Conservation (phyloP, 2,329 filamentous ascomycete species). For the Fusarium illudens region DNA sequence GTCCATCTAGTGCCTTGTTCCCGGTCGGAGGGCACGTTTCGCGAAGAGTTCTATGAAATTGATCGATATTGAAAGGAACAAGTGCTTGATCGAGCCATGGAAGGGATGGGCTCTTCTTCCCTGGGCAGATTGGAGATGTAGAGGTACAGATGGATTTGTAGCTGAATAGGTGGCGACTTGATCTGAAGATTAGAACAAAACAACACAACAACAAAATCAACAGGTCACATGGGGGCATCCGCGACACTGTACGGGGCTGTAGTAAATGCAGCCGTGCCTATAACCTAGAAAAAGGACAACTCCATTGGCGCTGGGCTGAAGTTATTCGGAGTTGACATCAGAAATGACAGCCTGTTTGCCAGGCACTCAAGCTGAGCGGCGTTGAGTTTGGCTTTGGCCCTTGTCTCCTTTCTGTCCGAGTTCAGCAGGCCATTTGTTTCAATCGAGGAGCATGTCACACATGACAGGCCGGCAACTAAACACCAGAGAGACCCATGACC, state of each 20-base stretch:
- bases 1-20: background rate
- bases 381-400: background rate
- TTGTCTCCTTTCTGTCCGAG: background rate
- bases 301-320: background rate
- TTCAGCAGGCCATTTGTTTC: background rate
- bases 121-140: background rate
- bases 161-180: background rate
- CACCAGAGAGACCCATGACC: background rate
- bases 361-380: background rate
- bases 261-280: background rate
- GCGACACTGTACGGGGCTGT: background rate
- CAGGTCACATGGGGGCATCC: background rate
- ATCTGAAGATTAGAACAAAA: background rate
- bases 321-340: background rate
- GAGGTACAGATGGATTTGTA: background rate
- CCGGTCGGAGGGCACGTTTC: background rate
- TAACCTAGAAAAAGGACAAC: background rate
- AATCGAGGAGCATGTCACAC: background rate
- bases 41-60: background rate
- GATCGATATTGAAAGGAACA: background rate
- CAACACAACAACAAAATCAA: background rate
- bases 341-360: no score
- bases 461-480: background rate
- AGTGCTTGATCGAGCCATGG: background rate
- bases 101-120: background rate